Evolutionary conservation across 768 basidiomycete genomes (phyloP).

Genomic region (Gloeophyllum trabeum): DNA sequence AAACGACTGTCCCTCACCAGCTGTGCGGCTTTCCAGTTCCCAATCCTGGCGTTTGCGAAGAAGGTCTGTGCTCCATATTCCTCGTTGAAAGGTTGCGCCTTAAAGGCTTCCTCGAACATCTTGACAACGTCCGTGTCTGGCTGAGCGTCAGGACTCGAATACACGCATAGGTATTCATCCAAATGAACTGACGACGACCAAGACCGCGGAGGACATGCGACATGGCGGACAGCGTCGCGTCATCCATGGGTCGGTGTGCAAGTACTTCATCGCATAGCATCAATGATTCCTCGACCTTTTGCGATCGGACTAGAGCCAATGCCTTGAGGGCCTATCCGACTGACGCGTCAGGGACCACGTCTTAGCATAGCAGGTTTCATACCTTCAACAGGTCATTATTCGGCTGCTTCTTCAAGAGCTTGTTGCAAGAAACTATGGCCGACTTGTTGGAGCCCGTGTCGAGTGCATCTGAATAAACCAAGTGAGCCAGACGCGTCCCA

Average conservation of each 20-base stretch:
- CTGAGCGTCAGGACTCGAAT: slow-evolving; percentile 9
- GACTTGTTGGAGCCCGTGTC: slow-evolving; percentile 84
- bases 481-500: background rate
- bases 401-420: slow-evolving; percentile 78
- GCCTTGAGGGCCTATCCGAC: slow-evolving; percentile 64
- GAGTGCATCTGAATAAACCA: slow-evolving; percentile 50
- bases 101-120: slow-evolving; percentile 84
- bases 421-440: slow-evolving; percentile 77
- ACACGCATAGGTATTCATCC: no score
- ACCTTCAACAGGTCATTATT: slow-evolving; percentile 66
- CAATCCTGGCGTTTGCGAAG: slow-evolving; percentile 71
- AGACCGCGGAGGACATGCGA: slow-evolving; percentile 75
- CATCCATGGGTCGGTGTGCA: slow-evolving; percentile 59
- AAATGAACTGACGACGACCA: slow-evolving; percentile 43
- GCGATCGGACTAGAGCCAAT: slow-evolving; percentile 71
- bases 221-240: slow-evolving; percentile 67
- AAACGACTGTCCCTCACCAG: slow-evolving; percentile 34
- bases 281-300: slow-evolving; percentile 80
- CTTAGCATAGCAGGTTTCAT: background rate
- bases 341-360: background rate
- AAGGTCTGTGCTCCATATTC: slow-evolving; percentile 79
- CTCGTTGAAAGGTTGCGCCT: slow-evolving; percentile 70
- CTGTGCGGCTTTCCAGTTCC: slow-evolving; percentile 81
- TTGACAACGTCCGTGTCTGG: slow-evolving; percentile 67
- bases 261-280: slow-evolving; percentile 73